phyloP scores from a whole-genome alignment of 192 early-diverging fungal genomes.

The Paraglomus occultum region DNA sequence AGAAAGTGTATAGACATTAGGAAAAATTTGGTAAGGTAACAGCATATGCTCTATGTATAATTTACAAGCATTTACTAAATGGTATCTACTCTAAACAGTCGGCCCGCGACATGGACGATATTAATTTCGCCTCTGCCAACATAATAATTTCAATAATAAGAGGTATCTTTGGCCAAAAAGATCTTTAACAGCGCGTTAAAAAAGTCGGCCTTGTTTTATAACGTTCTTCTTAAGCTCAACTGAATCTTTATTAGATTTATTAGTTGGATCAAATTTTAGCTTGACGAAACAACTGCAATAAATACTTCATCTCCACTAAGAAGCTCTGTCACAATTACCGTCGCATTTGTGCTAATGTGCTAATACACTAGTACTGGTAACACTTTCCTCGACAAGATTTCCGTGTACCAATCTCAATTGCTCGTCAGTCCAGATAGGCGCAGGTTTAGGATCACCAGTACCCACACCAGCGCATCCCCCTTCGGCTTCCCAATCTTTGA shows the following conservation, averaged over 20 bases:
- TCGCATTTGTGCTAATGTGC: too few relatives aligned
- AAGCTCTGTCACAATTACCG: too few relatives aligned
- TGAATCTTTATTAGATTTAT: too few relatives aligned
- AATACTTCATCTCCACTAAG: too few relatives aligned
- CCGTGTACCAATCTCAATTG: slow-evolving; percentile 36
- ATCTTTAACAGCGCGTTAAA: neutral
- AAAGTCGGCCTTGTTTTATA: too few relatives aligned
- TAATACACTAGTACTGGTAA: too few relatives aligned
- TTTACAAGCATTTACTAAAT: neutral
- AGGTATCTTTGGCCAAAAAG: slow-evolving; percentile 36
- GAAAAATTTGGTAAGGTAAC: slow-evolving; percentile 5
- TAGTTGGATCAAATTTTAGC: too few relatives aligned
- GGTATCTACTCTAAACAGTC: neutral
- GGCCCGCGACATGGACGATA: slow-evolving; percentile 10
- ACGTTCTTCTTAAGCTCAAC: too few relatives aligned
- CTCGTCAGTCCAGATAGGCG: slow-evolving; percentile 58
- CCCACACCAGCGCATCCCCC: slow-evolving; percentile 92
- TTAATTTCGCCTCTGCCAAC: slow-evolving; percentile 29
- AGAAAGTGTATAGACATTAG: slow-evolving; percentile 34
- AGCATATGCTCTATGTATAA: neutral
- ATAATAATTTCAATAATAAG: slow-evolving; percentile 41
- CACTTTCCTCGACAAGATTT: too few relatives aligned
- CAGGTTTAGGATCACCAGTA: slow-evolving; percentile 42
- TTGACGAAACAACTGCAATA: too few relatives aligned
- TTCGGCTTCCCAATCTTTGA: slow-evolving; percentile 77